Conservation (phyloP, 352 stramenopile genomes). For the Phytopythium mirpurense region DNA sequence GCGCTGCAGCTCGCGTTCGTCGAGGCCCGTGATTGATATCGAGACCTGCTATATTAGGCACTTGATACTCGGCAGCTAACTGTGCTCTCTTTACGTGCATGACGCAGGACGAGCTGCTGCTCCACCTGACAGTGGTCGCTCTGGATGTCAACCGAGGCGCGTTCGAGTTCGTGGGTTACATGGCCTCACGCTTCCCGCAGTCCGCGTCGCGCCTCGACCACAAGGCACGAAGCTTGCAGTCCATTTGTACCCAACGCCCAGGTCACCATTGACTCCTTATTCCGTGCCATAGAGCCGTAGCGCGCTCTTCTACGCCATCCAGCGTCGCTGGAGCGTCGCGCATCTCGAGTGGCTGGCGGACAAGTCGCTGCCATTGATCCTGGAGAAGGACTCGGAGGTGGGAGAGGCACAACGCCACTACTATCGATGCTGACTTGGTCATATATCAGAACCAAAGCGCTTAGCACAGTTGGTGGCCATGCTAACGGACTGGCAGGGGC, state of each 20-base stretch:
- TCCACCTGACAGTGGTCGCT: constrained; percentile 31
- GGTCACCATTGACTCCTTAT: not conserved
- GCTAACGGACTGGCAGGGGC: constrained; percentile 13
- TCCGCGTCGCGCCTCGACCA: constrained; percentile 20
- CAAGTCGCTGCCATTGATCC: constrained; percentile 22
- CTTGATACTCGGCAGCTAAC: too few species aligned
- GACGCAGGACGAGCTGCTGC: constrained; percentile 33
- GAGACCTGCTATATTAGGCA: too few species aligned
- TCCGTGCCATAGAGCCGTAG: constrained; percentile 14
- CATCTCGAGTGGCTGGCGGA: constrained; percentile 53
- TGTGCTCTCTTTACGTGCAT: too few species aligned
- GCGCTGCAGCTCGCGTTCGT: constrained; percentile 41
- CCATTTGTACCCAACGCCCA: too few species aligned
- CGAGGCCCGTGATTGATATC: constrained; percentile 28
- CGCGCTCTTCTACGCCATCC: constrained; percentile 38
- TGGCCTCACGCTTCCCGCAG: constrained; percentile 20
- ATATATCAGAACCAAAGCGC: not conserved
- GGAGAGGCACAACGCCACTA: not conserved
- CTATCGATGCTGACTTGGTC: too few species aligned
- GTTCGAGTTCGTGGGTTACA: constrained; percentile 30
- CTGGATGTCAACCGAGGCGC: constrained; percentile 13
- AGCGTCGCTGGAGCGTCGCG: constrained; percentile 32
- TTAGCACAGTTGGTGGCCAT: not conserved
- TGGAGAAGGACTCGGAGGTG: constrained; percentile 44
- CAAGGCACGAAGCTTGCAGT: constrained; percentile 9